Evolutionary conservation across 2,329 filamentous ascomycete species (phyloP).

Genomic region (Gaeumannomyces tritici): DNA sequence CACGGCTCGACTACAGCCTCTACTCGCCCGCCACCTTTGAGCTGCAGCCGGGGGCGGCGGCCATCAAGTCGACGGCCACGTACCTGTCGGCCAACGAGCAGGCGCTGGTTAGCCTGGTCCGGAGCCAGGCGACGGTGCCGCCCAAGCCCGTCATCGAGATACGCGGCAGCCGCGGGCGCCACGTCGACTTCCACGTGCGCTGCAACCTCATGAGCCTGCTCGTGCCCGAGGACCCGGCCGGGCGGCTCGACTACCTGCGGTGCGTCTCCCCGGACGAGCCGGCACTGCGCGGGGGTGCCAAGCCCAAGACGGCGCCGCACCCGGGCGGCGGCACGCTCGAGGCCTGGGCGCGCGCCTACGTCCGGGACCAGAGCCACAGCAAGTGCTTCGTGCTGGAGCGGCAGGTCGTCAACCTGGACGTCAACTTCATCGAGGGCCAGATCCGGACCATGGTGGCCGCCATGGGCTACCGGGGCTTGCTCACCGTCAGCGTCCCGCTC

Average conservation of each 20-base stretch:
- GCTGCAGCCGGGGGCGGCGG: constrained; percentile 36
- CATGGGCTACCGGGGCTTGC: constrained; percentile 38
- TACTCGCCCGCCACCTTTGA: constrained; percentile 43
- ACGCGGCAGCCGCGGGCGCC: constrained; percentile 31
- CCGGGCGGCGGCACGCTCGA: constrained; percentile 33
- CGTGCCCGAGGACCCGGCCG: constrained; percentile 32
- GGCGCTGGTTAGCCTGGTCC: constrained; percentile 35
- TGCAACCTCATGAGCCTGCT: constrained; percentile 46
- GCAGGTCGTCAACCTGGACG: constrained; percentile 43
- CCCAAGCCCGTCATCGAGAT: constrained; percentile 45
- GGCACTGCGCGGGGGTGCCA: constrained; percentile 36
- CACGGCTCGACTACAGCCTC: constrained; percentile 38
- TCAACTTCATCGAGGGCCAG: constrained; percentile 44
- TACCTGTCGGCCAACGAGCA: constrained; percentile 35
- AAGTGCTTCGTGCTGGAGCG: constrained; percentile 43
- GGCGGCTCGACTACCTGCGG: constrained; percentile 43
- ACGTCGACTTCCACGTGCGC: constrained; percentile 41
- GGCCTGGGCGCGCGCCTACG: constrained; percentile 37
- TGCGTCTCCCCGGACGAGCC: constrained; percentile 38
- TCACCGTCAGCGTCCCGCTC: constrained; percentile 38
- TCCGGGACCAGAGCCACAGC: constrained; percentile 32
- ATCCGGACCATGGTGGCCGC: constrained; percentile 39
- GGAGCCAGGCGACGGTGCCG: constrained; percentile 38
- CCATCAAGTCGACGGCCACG: constrained; percentile 35
- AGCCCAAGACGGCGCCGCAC: constrained; percentile 31